phyloP scores from a whole-genome alignment of 83 land plant genomes.

The Larix sibirica region DNA sequence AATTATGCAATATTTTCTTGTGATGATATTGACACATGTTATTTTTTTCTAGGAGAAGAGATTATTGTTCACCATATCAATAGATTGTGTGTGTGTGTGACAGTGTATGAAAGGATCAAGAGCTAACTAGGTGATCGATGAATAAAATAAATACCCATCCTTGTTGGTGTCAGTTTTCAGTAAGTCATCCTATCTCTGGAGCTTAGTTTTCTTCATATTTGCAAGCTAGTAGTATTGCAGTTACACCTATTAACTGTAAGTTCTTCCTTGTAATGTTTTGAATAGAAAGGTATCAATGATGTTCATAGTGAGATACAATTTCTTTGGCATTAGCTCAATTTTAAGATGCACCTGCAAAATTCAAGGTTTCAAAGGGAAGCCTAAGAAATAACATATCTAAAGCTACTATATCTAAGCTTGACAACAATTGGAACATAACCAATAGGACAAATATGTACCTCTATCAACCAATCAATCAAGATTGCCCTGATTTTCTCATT shows the following conservation, averaged over 20 bases:
- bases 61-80: too few relatives aligned
- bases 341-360: constrained; percentile 43
- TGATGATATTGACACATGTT: too few relatives aligned
- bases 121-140: constrained; percentile 61
- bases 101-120: too few relatives aligned
- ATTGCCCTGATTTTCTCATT: constrained; percentile 56
- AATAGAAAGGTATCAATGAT: constrained; percentile 32
- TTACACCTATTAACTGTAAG: constrained; percentile 50
- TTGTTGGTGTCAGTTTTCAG: background rate
- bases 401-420: too few relatives aligned
- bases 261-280: constrained; percentile 33
- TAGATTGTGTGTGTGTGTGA: background rate
- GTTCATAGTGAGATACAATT: constrained; percentile 41
- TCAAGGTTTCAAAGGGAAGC: background rate
- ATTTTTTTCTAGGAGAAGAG: too few relatives aligned
- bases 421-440: too few relatives aligned
- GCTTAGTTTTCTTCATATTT: constrained; percentile 56
- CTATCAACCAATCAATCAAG: constrained; percentile 44
- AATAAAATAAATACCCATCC: background rate
- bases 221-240: constrained; percentile 51
- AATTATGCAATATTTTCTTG: constrained; percentile 6
- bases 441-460: background rate
- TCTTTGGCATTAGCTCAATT: constrained; percentile 55
- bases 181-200: constrained; percentile 31
- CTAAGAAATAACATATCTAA: too few relatives aligned